These are phyloP conservation scores for Pseudogymnoascus sp. DNA, from an alignment of 2,329 filamentous ascomycete species.

Conservation along the genomic window DNA sequence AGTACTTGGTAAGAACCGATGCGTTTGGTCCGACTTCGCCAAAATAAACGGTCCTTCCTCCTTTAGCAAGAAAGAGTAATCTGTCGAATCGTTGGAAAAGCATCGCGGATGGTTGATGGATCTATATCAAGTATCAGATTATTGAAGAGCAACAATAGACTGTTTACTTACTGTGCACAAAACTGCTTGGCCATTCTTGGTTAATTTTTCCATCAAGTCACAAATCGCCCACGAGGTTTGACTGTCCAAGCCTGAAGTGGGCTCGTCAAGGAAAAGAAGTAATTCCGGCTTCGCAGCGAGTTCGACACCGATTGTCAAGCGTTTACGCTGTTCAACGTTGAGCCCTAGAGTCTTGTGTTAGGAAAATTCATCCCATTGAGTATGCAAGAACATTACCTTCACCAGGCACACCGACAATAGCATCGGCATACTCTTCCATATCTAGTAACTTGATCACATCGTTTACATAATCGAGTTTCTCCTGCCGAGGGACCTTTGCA, in stretches of 20 bases:
- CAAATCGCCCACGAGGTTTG: conserved; percentile 57
- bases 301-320: conserved; percentile 52
- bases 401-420: conserved; percentile 54
- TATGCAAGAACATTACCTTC: conserved; percentile 32
- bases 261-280: conserved; percentile 54
- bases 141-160: conserved; percentile 44
- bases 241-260: conserved; percentile 52
- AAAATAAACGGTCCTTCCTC: conserved; percentile 61
- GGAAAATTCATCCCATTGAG: background rate
- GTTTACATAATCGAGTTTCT: conserved; percentile 81
- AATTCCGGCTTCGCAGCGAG: conserved; percentile 48
- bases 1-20: conserved; percentile 38
- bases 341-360: conserved; percentile 25
- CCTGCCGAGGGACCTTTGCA: conserved; percentile 55
- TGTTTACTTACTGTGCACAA: conserved; percentile 38
- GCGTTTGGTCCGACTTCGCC: conserved; percentile 56
- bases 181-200: conserved; percentile 44
- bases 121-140: background rate
- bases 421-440: conserved; percentile 58
- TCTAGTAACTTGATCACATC: conserved; percentile 58
- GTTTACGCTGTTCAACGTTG: conserved; percentile 53
- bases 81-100: conserved; percentile 50
- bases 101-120: conserved; percentile 44
- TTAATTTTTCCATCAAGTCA: conserved; percentile 52
- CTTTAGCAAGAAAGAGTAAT: conserved; percentile 53